Percentiles rank a stretch among this genome's conserved stretches.
phyloP scores from a whole-genome alignment of 345 rosid species.

The Eucalyptus rudis region DNA sequence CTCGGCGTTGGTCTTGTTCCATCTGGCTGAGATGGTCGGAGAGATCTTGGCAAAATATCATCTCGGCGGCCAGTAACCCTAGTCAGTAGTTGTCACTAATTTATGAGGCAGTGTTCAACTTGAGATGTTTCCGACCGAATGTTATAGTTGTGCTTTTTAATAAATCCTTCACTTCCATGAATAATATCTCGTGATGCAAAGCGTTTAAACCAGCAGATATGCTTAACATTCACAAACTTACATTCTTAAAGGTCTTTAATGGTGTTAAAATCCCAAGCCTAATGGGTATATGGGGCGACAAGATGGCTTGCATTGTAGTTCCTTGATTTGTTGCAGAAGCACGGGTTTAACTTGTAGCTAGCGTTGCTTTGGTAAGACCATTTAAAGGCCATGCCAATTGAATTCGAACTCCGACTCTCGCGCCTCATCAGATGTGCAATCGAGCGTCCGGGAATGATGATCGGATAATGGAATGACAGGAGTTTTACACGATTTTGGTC shows the following conservation, averaged over 20 bases:
- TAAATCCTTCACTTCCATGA: background rate
- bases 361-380: background rate
- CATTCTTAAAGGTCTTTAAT: background rate
- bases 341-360: background rate
- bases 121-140: background rate
- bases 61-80: background rate
- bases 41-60: background rate
- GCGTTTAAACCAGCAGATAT: background rate
- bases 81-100: background rate
- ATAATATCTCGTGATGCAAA: background rate
- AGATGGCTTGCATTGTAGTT: background rate
- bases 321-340: background rate
- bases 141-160: background rate
- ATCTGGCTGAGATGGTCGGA: background rate
- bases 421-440: background rate
- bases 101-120: background rate
- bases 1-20: background rate
- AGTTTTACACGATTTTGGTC: background rate
- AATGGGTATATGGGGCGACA: background rate
- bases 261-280: background rate
- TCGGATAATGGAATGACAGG: background rate
- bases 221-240: background rate
- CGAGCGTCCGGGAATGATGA: background rate
- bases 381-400: background rate
- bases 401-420: background rate